A percentile compares a stretch with the other conserved stretches of the same genome.
These are phyloP conservation scores for Phytophthora parvispora DNA, from an alignment of 352 stramenopile species.

Conservation along the genomic window DNA sequence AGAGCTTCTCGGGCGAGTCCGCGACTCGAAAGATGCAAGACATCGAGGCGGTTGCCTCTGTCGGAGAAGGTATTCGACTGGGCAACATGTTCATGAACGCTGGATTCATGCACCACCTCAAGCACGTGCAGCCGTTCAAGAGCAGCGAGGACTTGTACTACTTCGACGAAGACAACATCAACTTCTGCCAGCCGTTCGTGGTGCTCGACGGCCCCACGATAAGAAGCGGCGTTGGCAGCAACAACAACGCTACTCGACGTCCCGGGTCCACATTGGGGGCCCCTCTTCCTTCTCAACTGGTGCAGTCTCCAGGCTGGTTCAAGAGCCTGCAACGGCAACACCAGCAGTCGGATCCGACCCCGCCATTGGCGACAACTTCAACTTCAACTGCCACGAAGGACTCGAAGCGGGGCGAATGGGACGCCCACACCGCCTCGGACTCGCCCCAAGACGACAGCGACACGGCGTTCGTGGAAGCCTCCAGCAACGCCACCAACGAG, in stretches of 20 bases:
- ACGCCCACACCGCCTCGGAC: conserved; percentile 11
- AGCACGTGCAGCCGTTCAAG: conserved; percentile 55
- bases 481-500: conserved; percentile 31
- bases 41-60: conserved; percentile 44
- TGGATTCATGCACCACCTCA: conserved; percentile 62
- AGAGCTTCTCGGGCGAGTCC: conserved; percentile 40
- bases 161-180: conserved; percentile 57
- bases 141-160: conserved; percentile 51
- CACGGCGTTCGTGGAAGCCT: conserved; percentile 24
- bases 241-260: conserved; percentile 8
- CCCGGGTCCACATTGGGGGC: conserved; percentile 32
- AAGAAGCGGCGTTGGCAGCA: conserved; percentile 12
- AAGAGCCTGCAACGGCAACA: conserved; percentile 38
- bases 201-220: conserved; percentile 39
- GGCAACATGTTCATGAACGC: conserved; percentile 73
- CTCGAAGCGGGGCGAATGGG: conserved; percentile 15
- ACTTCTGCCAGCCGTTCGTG: conserved; percentile 44
- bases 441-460: conserved; percentile 27
- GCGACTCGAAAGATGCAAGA: conserved; percentile 49
- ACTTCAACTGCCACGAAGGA: conserved; percentile 9
- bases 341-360: conserved; percentile 24
- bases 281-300: conserved; percentile 39
- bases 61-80: conserved; percentile 52
- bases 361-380: conserved; percentile 15
- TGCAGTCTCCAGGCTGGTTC: conserved; percentile 42